Percentiles rank a stretch among this genome's conserved stretches.
phyloP scores from a whole-genome alignment of 208 protist species.

The Naegleria gruberi region DNA sequence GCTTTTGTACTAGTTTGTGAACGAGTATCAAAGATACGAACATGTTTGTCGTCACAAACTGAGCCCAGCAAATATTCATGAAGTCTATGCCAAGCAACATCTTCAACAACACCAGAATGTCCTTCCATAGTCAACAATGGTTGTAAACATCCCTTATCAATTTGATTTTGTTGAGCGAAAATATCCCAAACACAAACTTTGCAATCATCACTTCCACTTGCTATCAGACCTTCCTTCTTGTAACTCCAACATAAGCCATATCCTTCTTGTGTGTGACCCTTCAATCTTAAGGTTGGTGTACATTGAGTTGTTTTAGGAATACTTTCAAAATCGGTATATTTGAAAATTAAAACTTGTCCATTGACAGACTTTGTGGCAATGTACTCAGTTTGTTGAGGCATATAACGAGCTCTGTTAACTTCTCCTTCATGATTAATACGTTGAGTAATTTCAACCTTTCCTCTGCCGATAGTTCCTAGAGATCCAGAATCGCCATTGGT shows the following conservation, averaged over 20 bases:
- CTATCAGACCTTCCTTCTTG: constrained; percentile 59
- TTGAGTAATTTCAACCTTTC: constrained; percentile 30
- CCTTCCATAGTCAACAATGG: constrained; percentile 35
- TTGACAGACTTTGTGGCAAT: constrained; percentile 73
- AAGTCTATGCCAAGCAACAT: constrained; percentile 80
- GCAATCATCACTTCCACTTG: constrained; percentile 79
- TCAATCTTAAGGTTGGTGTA: constrained; percentile 53
- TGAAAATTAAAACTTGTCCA: constrained; percentile 67
- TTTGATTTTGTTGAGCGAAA: constrained; percentile 33
- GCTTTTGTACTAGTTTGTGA: neutral
- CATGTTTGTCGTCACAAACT: constrained; percentile 81
- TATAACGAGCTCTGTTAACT: constrained; percentile 72
- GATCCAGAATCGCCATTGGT: neutral
- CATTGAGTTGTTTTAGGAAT: constrained; percentile 47
- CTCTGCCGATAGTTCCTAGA: neutral
- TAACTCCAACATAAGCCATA: constrained; percentile 69
- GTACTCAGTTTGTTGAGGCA: constrained; percentile 70
- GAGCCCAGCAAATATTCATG: constrained; percentile 75
- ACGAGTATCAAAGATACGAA: constrained; percentile 75
- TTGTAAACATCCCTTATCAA: constrained; percentile 13
- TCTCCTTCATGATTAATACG: constrained; percentile 73
- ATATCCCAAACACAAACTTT: constrained; percentile 85
- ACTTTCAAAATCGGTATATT: constrained; percentile 60
- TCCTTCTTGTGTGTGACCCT: constrained; percentile 65
- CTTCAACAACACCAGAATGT: constrained; percentile 67